These are phyloP conservation scores for Polyporus arcularius DNA, from an alignment of 768 basidiomycete species.

Conservation along the genomic window DNA sequence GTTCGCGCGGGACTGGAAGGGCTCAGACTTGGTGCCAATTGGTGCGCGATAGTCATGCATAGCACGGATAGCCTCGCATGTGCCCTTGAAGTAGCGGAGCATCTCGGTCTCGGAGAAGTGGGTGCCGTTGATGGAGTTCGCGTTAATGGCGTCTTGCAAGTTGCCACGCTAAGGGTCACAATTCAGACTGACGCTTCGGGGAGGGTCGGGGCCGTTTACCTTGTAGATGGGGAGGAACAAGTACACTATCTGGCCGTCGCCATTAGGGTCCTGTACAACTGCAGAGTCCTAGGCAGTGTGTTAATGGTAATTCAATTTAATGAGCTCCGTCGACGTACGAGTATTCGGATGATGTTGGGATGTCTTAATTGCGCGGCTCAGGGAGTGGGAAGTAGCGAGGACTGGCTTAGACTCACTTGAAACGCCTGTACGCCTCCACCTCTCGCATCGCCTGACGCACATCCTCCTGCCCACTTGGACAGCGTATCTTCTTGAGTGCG, in stretches of 20 bases:
- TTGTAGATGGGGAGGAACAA: constrained; percentile 94
- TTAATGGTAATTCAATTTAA: constrained; percentile 17
- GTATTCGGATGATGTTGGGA: constrained; percentile 93
- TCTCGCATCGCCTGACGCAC: constrained; percentile 90
- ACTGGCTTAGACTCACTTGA: constrained; percentile 61
- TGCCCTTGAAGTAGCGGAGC: constrained; percentile 88
- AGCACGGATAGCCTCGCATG: constrained; percentile 90
- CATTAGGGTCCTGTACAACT: constrained; percentile 90
- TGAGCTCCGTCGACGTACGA: constrained; percentile 47
- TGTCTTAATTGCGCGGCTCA: constrained; percentile 52
- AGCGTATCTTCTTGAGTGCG: constrained; percentile 95
- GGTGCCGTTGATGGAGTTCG: constrained; percentile 77
- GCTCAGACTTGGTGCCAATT: constrained; percentile 31
- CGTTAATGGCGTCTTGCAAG: constrained; percentile 92
- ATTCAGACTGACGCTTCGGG: background rate
- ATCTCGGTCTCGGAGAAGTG: constrained; percentile 89
- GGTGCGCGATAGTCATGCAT: constrained; percentile 87
- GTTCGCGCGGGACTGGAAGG: constrained; percentile 23
- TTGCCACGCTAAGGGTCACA: constrained; percentile 72
- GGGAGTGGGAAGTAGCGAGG: background rate
- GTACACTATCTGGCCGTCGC: constrained; percentile 93
- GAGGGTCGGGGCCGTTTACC: constrained; percentile 39
- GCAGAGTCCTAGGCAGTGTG: constrained; percentile 72
- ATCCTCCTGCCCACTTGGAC: constrained; percentile 84
- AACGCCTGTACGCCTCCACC: constrained; percentile 91